Percentiles rank a stretch among this genome's conserved stretches.
Evolutionary conservation across 768 basidiomycete species (phyloP).

Genomic region (Amanita rimosa): DNA sequence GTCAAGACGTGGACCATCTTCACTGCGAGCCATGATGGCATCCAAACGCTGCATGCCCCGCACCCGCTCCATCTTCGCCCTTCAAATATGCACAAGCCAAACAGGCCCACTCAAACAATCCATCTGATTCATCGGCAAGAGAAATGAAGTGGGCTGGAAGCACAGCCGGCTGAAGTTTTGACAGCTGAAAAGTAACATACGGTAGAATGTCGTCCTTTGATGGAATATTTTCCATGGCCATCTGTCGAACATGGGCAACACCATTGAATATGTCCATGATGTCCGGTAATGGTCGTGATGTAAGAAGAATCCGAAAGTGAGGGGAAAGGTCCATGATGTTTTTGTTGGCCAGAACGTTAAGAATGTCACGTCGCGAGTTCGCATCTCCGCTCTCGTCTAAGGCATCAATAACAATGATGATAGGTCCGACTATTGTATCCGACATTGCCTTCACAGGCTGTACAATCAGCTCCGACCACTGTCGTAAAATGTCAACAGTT

Average conservation of each 20-base stretch:
- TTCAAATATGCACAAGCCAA: constrained; percentile 16
- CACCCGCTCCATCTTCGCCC: constrained; percentile 1
- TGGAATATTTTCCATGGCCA: constrained; percentile 9
- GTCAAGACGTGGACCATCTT: not conserved
- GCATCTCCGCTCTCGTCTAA: too few relatives aligned
- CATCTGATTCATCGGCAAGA: constrained; percentile 15
- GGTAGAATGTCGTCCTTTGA: constrained; percentile 3
- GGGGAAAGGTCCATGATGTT: constrained; percentile 10
- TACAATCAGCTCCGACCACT: not conserved
- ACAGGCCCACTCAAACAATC: not conserved
- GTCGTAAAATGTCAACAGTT: not conserved
- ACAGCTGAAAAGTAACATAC: constrained; percentile 1
- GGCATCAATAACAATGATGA: too few relatives aligned
- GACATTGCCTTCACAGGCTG: not conserved
- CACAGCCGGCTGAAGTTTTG: not conserved
- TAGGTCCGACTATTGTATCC: not conserved
- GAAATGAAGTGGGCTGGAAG: constrained; percentile 9
- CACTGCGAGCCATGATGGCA: not conserved
- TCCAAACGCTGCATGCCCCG: not conserved
- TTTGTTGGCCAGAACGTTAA: not conserved
- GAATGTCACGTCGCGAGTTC: not conserved
- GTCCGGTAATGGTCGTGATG: constrained; percentile 16
- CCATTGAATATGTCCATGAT: constrained; percentile 8
- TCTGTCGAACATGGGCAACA: constrained; percentile 1
- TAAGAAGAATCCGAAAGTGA: constrained; percentile 18